Evolutionary conservation across 768 basidiomycete species (phyloP).

Genomic region (Leccinum boreale): DNA sequence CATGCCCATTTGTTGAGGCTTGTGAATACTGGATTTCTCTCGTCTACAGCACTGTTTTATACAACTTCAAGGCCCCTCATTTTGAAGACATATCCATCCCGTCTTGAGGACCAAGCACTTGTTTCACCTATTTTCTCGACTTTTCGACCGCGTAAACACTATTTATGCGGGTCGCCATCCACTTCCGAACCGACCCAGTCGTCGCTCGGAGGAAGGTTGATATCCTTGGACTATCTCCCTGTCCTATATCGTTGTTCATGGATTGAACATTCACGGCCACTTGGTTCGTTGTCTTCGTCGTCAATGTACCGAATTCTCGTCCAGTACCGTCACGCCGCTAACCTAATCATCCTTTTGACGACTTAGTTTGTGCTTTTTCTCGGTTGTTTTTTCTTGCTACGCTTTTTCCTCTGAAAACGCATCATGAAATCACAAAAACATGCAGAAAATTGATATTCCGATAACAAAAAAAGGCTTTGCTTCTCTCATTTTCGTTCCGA

Average conservation of each 20-base stretch:
- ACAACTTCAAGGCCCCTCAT: conserved; percentile 24
- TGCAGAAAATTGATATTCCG: conserved; percentile 31
- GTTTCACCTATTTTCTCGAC: conserved; percentile 26
- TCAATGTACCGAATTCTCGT: conserved; percentile 32
- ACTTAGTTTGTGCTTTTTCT: conserved; percentile 34
- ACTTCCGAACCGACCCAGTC: conserved; percentile 20
- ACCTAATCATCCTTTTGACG: conserved; percentile 37
- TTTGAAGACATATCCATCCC: conserved; percentile 65
- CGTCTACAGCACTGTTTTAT: conserved; percentile 23
- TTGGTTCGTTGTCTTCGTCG: conserved; percentile 26
- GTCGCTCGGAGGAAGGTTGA: conserved; percentile 26
- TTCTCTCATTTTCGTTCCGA: conserved; percentile 30
- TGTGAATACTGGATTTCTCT: conserved; percentile 37
- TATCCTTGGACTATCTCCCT: conserved; percentile 32
- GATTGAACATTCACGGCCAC: conserved; percentile 32
- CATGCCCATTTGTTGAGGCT: conserved; percentile 30
- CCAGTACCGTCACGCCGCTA: conserved; percentile 31
- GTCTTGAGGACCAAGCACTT: conserved; percentile 45
- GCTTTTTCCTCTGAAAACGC: conserved; percentile 31
- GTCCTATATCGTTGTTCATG: conserved; percentile 34
- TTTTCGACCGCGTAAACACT: conserved; percentile 29
- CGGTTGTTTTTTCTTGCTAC: conserved; percentile 38
- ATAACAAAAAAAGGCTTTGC: conserved; percentile 46
- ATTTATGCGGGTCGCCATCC: conserved; percentile 29
- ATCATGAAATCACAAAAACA: conserved; percentile 38